Conservation (phyloP, 2,329 filamentous ascomycete genomes). For the Exophiala viscosa region DNA sequence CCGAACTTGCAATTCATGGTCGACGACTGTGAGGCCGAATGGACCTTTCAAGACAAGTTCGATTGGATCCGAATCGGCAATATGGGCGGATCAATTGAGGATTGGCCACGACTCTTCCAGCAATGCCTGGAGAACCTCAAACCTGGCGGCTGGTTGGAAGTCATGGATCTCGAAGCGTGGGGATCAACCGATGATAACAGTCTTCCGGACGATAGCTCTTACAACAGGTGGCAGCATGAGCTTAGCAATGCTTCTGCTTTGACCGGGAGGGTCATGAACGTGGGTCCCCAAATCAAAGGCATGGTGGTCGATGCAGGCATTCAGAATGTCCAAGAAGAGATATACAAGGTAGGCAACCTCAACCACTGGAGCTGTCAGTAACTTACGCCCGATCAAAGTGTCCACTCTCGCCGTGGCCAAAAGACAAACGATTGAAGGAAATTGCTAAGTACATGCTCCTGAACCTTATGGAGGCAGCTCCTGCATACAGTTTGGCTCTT, state of each 20-base stretch:
- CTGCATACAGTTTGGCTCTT: conserved; percentile 39
- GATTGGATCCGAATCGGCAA: conserved; percentile 40
- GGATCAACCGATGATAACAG: conserved; percentile 31
- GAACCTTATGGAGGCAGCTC: conserved; percentile 34
- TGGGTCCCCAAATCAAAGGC: conserved; percentile 19
- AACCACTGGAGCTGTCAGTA: not conserved
- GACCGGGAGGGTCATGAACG: conserved; percentile 19
- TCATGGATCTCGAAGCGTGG: conserved; percentile 33
- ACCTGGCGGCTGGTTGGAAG: conserved; percentile 32
- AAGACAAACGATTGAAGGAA: conserved; percentile 30
- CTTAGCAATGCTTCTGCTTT: conserved; percentile 15
- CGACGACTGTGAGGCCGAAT: conserved; percentile 41
- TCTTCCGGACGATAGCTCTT: conserved; percentile 23
- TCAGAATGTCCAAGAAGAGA: conserved; percentile 25
- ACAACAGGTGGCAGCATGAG: conserved; percentile 19
- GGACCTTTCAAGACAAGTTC: conserved; percentile 37
- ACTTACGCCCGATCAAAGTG: not conserved
- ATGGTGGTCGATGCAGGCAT: conserved; percentile 30
- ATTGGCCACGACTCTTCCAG: conserved; percentile 31
- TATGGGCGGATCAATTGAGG: conserved; percentile 36
- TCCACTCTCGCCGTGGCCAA: conserved; percentile 31
- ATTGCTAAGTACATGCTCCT: conserved; percentile 30
- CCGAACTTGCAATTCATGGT: conserved; percentile 46
- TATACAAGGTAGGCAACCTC: conserved; percentile 25
- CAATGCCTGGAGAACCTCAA: conserved; percentile 29